Percentiles rank a stretch among this genome's conserved stretches.
Evolutionary conservation across 495 filamentous ascomycete species (phyloP).

Genomic region (Aspergillus bertholletiae): DNA sequence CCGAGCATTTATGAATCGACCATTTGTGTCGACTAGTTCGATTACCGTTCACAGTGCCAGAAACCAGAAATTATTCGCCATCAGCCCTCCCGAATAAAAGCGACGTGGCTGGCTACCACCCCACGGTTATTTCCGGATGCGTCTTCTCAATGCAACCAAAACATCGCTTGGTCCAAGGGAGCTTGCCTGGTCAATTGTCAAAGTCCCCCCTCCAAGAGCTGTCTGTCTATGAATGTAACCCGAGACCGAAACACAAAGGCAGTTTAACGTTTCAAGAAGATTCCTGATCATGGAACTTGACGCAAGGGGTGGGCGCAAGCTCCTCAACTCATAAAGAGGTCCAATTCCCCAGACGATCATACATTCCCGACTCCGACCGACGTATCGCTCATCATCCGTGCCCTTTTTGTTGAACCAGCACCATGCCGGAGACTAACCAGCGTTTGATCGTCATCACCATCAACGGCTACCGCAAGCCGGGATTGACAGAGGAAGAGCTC

Average conservation of each 20-base stretch:
- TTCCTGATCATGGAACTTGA: neutral
- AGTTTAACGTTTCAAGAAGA: neutral
- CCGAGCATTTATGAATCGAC: too few relatives aligned
- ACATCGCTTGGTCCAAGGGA: neutral
- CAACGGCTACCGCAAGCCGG: conserved; percentile 12
- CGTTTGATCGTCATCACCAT: conserved; percentile 10
- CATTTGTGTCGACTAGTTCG: too few relatives aligned
- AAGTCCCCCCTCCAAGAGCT: too few relatives aligned
- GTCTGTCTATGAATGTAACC: neutral
- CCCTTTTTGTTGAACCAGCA: neutral
- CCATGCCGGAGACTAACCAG: neutral
- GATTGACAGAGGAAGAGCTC: conserved; percentile 7
- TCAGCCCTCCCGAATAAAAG: too few relatives aligned
- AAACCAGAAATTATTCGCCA: too few relatives aligned
- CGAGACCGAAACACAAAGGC: neutral
- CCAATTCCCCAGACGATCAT: neutral
- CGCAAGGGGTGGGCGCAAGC: neutral
- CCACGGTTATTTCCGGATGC: too few relatives aligned
- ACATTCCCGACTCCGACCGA: neutral
- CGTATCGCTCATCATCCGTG: neutral
- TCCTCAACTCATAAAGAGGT: neutral
- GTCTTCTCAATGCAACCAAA: neutral
- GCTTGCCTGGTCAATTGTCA: too few relatives aligned
- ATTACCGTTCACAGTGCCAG: too few relatives aligned
- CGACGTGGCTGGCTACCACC: too few relatives aligned